Percentiles rank a stretch among this genome's conserved stretches.
phyloP scores from a whole-genome alignment of 2,329 filamentous ascomycete species.

The Talaromyces sp. region DNA sequence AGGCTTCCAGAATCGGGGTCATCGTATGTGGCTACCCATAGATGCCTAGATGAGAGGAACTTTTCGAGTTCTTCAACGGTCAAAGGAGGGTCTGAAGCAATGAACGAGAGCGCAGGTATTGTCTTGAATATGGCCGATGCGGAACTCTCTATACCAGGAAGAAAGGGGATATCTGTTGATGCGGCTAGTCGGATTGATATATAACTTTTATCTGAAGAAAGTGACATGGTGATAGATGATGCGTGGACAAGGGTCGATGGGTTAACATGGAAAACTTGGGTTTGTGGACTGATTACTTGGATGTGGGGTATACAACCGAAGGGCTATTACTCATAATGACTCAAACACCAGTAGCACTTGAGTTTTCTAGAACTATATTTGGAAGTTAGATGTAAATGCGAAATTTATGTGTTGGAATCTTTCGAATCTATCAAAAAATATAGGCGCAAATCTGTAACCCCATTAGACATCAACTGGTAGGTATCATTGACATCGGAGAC shows the following conservation, averaged over 20 bases:
- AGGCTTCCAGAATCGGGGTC: neutral
- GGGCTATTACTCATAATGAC: neutral
- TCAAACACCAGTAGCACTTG: neutral
- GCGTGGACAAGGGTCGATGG: neutral
- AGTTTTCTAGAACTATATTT: neutral
- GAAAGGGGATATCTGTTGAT: neutral
- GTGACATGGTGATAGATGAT: neutral
- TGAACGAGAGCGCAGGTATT: constrained; percentile 2
- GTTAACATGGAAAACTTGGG: neutral
- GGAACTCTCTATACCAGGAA: constrained; percentile 6
- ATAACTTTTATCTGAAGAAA: no score
- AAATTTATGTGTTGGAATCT: neutral
- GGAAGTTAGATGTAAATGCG: neutral
- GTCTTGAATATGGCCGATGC: constrained; percentile 8
- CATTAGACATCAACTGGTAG: neutral
- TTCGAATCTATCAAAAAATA: neutral
- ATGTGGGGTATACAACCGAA: neutral
- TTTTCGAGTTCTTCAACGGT: neutral
- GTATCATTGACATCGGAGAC: neutral
- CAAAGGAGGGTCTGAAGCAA: constrained; percentile 4
- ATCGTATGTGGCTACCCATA: constrained; percentile 6
- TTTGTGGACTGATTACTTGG: neutral
- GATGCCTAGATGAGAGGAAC: neutral
- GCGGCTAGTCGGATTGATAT: constrained; percentile 2
- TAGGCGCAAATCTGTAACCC: neutral